Base-by-base conservation (phyloP, 768 basidiomycete genomes). In the Mycena capillaripes region DNA sequence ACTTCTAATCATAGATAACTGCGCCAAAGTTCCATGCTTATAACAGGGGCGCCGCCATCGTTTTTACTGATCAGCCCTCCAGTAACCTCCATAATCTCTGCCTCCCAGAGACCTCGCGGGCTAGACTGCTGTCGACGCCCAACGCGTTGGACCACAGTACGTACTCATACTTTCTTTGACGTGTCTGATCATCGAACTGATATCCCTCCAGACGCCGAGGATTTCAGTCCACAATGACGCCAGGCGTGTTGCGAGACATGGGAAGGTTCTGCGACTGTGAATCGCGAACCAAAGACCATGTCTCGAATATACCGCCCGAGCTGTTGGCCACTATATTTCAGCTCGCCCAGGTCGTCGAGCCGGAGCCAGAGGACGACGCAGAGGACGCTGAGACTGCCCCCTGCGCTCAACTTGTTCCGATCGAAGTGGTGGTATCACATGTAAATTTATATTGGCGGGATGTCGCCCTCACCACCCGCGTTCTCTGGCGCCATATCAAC, bases 401-500 rank as follows among this genome's bases (percentile, higher is more conserved):
- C 36, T 6, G 36, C 7, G 7, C 6, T 7, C 64, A 25, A 4
- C 25, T 17, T 16, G 7, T 32, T 48, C 66, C 63, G 16, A 32
- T 66, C 7, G 74, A 71, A 27, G 58, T 75, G 12, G 16, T 66
- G 21, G 53, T 46, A 16, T 75, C 74, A 19, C 74, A 72, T 29
- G 67, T 75, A n/a, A 71, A 53, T 29, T n/a, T n/a, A 27, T 63
- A 71, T 53, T 75, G 70, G 67, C 74, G 74, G 7, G n/a, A 46
- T 7, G 46, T 69, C 17, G 74, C 74, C 30, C 70, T 75, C 53
- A 32, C 16, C 10, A 57, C 57, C 5, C 42, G 61, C 19, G 11
- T 44, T 27, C 70, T 75, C 27, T 75, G 74, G 74, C 66, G 74
- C 34, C 38, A 71, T 50, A 71, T 75, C 8, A 34, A 34, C 53